A percentile compares a stretch with the other conserved stretches of the same genome.
Conservation (phyloP, 352 stramenopile genomes). For the Thalassiosira gravida region DNA sequence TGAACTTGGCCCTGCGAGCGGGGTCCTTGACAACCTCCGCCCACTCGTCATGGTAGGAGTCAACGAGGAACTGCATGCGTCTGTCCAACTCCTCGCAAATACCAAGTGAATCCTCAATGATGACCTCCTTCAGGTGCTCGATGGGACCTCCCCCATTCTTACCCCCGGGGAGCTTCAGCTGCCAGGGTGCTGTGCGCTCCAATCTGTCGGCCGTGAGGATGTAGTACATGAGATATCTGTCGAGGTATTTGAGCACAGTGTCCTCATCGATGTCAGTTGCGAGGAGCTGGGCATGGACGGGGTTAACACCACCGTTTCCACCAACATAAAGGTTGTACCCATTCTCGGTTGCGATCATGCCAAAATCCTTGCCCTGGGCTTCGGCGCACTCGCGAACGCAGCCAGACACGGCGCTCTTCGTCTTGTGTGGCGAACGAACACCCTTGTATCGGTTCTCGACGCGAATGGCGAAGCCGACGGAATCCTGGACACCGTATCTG, state of each 20-base stretch:
- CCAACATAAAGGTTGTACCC: constrained; percentile 91
- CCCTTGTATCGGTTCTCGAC: constrained; percentile 92
- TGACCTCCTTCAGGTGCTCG: constrained; percentile 87
- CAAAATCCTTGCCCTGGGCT: constrained; percentile 91
- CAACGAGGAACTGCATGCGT: constrained; percentile 89
- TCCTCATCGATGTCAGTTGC: constrained; percentile 87
- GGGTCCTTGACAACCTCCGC: constrained; percentile 90
- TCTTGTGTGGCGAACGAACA: constrained; percentile 91
- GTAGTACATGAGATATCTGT: constrained; percentile 92
- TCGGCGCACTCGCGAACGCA: constrained; percentile 92
- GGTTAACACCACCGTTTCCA: constrained; percentile 89
- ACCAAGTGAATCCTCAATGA: constrained; percentile 90
- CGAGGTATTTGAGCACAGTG: constrained; percentile 89
- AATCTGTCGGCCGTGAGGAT: constrained; percentile 89
- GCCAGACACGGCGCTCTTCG: constrained; percentile 90
- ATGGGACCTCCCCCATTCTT: constrained; percentile 82
- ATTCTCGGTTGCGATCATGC: constrained; percentile 91
- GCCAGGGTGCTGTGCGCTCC: constrained; percentile 90
- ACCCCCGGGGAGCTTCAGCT: constrained; percentile 87
- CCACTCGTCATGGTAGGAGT: constrained; percentile 93
- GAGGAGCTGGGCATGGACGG: constrained; percentile 88
- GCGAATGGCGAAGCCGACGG: constrained; percentile 90
- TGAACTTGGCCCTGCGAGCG: constrained; percentile 87
- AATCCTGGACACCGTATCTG: constrained; percentile 90
- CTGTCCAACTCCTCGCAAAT: constrained; percentile 88